Evolutionary conservation across 2,329 filamentous ascomycete species (phyloP), one percentile per base, ranked within the genome.

Genomic region (Paecilomyces formosus): DNA sequence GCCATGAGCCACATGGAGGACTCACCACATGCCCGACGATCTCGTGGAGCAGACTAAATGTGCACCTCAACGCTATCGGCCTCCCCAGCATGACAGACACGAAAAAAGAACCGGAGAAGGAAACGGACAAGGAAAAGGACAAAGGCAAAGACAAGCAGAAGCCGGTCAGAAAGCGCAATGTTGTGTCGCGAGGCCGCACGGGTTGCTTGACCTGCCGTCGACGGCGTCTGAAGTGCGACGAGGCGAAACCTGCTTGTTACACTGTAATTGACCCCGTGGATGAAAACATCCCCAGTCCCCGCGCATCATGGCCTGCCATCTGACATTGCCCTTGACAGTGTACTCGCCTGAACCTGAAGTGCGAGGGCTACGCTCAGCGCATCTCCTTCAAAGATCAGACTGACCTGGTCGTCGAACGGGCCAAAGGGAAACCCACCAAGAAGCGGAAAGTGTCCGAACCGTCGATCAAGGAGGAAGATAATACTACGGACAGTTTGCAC

Each of bases 381-480:
- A 60, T 63, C 45, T 55, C 60, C 55, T 63, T 63, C 58, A 60
- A 58, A 31, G 62, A 63, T 53, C 62, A 63, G 50, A 63, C 62
- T n/a, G 55, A 57, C 13, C 55, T 60, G 9, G 53, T 60, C n/a
- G 60, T 59, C 53, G 57, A 60, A 18, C 35, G 55, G 52, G 57
- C 49, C 13, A 52, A 55, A 21, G 57, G 57, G 12, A 60, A 55
- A 18, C 12, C 39, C 3, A 24, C 21, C n/a, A 55, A 35, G 30
- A 61, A 57, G 12, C 50, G 50, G 13, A 52, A 52, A n/a, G 22
- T 21, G 11, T 52, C 50, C 21, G 50, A 52, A 15, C 11, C 18
- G 7, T n/a, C 21, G 12, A 52, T 15, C 18, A 13, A 52, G 21
- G 50, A 24, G 21, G 26, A 52, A 13, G 50, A 24, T 52, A 12